A percentile compares a stretch with the other conserved stretches of the same genome.
phyloP scores from a whole-genome alignment of 1,284 basidiomycete genomes.

The Peniophora sp. region DNA sequence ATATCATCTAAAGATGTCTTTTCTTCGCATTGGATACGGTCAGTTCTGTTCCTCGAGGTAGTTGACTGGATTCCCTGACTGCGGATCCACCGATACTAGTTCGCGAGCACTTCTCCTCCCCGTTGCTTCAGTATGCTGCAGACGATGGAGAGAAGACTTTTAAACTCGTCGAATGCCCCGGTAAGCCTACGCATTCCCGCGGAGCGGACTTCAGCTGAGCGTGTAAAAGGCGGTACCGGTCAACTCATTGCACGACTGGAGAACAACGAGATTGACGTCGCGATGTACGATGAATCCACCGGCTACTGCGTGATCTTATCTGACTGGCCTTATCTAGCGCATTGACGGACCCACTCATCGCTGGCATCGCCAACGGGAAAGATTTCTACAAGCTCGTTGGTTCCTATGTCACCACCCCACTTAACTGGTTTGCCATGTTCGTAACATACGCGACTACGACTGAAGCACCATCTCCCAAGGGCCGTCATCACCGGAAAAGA shows the following conservation, averaged over 20 bases:
- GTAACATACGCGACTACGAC: not conserved
- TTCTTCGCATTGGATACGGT: not conserved
- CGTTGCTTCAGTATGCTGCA: conserved; percentile 66
- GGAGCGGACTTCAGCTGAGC: not conserved
- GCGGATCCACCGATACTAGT: not conserved
- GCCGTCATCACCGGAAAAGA: conserved; percentile 87
- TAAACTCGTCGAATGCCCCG: conserved; percentile 83
- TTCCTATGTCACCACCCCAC: conserved; percentile 83
- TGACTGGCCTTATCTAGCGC: conserved; percentile 37
- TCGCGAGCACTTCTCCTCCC: not conserved
- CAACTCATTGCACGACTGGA: conserved; percentile 81
- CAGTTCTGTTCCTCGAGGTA: not conserved
- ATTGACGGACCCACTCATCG: conserved; percentile 89
- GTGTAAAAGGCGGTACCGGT: conserved; percentile 72
- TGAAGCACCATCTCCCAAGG: conserved; percentile 38
- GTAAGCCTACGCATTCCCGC: conserved; percentile 26
- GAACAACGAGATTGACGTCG: conserved; percentile 84
- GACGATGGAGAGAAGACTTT: conserved; percentile 66
- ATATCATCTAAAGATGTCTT: not conserved
- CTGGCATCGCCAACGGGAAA: conserved; percentile 86
- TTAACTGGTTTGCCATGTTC: conserved; percentile 58
- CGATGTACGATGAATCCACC: conserved; percentile 48
- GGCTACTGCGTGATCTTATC: not conserved
- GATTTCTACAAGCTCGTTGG: conserved; percentile 87
- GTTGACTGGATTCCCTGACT: not conserved